Base-by-base conservation (phyloP, 208 protist species). In the Leishmania tarentolae region DNA sequence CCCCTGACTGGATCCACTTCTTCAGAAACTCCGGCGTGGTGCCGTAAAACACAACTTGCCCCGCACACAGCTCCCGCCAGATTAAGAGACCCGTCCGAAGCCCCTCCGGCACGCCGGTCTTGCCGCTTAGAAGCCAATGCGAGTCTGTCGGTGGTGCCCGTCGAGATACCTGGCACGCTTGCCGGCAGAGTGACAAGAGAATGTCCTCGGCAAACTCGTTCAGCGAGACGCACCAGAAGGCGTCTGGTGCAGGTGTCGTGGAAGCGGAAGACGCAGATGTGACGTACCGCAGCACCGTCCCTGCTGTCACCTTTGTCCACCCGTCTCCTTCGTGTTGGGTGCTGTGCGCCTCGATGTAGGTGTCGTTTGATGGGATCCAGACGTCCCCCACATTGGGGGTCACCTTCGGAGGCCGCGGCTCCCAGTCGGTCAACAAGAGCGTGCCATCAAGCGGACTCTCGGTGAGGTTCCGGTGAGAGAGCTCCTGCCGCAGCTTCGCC, bases 151-250 rank as follows among this genome's bases (percentile, higher is more conserved):
- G 86, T 3, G 69, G 56, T 11, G 91, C 89, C 13, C 75, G 74
- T 13, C 91, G 91, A 15, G 87, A 84, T 13, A 46, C 76, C 69
- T 82, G 80, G 65, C 89, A 92, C 5, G 83, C 89, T 37, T 85
- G 79, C 42, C 91, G 88, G 80, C 88, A 94, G 19, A 94, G 81
- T 11, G 88, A 84, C 9, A 94, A 83, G 15, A 92, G 74, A 11
- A 94, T 79, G 52, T 94, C 90, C 61, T 94, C 90, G 8, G 87
- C 87, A 70, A 86, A 90, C 81, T 91, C 88, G 61, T 83, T 73
- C 15, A 52, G 61, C 6, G 63, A 78, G 37, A 82, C 56, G 15
- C 28, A 74, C 82, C 80, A 87, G 35, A 42, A 31, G 37, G 53
- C 66, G 21, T 31, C 37, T 21, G 21, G 44, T 15, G 70, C 40